Evolutionary conservation across 2,329 filamentous ascomycete species (phyloP).

Genomic region (Scortechinia acanthostroma): DNA sequence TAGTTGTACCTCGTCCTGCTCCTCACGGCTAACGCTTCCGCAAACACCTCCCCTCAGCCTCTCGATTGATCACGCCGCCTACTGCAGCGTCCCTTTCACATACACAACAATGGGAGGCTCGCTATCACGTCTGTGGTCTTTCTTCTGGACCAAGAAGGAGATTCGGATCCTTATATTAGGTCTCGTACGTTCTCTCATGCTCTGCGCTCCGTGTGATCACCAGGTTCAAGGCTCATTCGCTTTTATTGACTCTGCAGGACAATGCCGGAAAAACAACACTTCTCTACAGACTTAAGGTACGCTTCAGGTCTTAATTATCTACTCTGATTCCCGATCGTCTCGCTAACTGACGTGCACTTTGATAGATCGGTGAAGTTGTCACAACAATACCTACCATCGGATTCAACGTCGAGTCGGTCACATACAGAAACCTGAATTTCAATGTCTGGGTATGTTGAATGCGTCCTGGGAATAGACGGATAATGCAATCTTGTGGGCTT

Average conservation of each 20-base stretch:
- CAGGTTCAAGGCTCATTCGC: too few species aligned
- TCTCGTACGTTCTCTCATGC: slow-evolving; percentile 53
- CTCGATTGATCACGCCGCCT: too few species aligned
- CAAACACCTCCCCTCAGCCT: too few species aligned
- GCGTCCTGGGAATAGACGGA: too few species aligned
- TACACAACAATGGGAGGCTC: slow-evolving; percentile 49
- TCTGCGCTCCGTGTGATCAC: too few species aligned
- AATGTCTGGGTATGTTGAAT: slow-evolving; percentile 79
- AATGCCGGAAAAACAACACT: slow-evolving; percentile 98
- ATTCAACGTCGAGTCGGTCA: slow-evolving; percentile 98
- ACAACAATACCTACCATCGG: slow-evolving; percentile 98
- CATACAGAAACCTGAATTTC: slow-evolving; percentile 96
- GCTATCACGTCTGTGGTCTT: slow-evolving; percentile 63
- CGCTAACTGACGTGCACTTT: slow-evolving; percentile 4
- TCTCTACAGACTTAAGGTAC: slow-evolving; percentile 88
- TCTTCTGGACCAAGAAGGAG: slow-evolving; percentile 92
- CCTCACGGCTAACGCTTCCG: too few species aligned
- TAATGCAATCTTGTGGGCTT: slow-evolving; percentile 2
- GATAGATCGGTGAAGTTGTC: slow-evolving; percentile 91
- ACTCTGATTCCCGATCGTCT: slow-evolving; percentile 4
- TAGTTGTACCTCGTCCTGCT: too few species aligned
- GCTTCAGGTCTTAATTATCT: slow-evolving; percentile 4
- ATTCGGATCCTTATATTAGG: slow-evolving; percentile 92
- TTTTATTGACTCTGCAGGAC: too few species aligned
- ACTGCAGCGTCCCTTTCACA: too few species aligned